These are phyloP conservation scores for Saccharum spontaneum DNA, from an alignment of 176 grass and related monocot species.

Conservation along the genomic window DNA sequence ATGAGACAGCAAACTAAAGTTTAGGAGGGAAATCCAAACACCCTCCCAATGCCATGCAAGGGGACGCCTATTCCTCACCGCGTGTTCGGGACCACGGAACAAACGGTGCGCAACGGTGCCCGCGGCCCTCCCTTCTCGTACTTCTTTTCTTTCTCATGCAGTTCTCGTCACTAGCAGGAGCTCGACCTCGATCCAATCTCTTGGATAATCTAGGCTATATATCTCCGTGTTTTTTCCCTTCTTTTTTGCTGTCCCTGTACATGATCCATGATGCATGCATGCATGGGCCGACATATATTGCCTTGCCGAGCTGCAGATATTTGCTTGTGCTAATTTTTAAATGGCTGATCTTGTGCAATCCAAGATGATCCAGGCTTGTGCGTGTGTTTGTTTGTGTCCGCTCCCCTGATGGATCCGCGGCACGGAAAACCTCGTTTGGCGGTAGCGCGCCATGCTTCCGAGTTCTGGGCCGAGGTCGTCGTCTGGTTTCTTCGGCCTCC, in stretches of 20 bases:
- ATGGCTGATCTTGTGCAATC: not conserved
- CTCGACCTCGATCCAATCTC: no score
- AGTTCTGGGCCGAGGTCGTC: not conserved
- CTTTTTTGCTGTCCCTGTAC: not conserved
- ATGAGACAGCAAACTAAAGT: no score
- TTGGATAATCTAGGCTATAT: not conserved
- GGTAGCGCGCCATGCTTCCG: not conserved
- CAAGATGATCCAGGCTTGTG: constrained; percentile 4
- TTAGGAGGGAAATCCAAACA: no score
- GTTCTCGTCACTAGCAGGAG: no score
- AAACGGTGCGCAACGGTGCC: no score
- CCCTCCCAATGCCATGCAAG: no score
- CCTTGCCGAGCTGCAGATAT: not conserved
- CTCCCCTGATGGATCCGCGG: constrained; percentile 24
- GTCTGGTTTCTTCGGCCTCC: not conserved
- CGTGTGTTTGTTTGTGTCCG: constrained; percentile 40
- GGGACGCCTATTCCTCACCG: no score
- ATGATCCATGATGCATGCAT: not conserved
- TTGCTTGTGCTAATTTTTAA: not conserved
- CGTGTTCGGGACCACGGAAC: no score
- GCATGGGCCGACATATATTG: not conserved
- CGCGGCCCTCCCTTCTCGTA: no score
- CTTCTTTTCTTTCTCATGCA: not conserved
- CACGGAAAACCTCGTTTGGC: constrained; percentile 47
- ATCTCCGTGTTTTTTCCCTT: not conserved